Conservation (phyloP, 2,329 filamentous ascomycete genomes). For the Xylaria sp. region DNA sequence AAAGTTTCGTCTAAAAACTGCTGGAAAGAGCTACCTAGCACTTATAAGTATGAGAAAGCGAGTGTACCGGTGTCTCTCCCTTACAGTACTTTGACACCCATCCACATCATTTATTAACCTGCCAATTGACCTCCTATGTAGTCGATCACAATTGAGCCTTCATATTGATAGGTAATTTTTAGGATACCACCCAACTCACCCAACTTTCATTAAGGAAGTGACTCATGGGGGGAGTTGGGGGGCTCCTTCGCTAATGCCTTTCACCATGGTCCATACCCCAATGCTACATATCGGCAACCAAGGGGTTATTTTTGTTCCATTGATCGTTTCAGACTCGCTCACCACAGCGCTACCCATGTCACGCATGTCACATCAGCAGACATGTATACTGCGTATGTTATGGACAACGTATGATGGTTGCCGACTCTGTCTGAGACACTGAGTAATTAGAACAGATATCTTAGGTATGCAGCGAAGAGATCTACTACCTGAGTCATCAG, state of each 20-base stretch:
- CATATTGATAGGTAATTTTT: no score
- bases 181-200: no score
- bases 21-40: no score
- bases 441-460: background rate
- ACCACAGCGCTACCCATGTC: slow-evolving; percentile 21
- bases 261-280: slow-evolving; percentile 7
- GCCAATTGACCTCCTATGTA: no score
- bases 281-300: slow-evolving; percentile 13
- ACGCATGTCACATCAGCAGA: slow-evolving; percentile 27
- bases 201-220: no score
- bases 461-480: background rate
- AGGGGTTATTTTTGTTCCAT: slow-evolving; percentile 32
- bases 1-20: no score
- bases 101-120: no score
- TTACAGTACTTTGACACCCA: no score
- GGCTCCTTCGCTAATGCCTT: background rate
- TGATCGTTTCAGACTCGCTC: slow-evolving; percentile 30
- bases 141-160: no score
- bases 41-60: no score
- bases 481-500: background rate
- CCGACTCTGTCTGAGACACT: background rate
- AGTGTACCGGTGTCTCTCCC: no score
- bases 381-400: background rate
- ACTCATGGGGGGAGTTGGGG: no score
- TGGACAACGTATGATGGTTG: slow-evolving; percentile 5